Percentiles rank a stretch among this genome's conserved stretches.
Conservation (phyloP, 2,329 filamentous ascomycete species). For the Emmonsiellopsis sp. region DNA sequence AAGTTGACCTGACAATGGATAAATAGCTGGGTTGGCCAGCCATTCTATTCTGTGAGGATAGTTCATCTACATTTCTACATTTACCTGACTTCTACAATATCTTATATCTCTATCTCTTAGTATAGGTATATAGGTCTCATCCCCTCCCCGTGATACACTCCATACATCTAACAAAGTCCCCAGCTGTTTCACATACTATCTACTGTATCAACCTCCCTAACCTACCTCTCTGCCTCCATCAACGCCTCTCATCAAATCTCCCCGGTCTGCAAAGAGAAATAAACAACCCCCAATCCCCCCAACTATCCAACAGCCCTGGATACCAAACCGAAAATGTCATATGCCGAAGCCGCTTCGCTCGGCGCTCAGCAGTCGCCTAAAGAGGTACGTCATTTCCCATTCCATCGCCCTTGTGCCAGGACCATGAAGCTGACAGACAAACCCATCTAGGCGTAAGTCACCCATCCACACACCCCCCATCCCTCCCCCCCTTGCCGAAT, state of each 20-base stretch:
- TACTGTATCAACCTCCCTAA: too few species aligned
- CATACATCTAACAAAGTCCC: too few species aligned
- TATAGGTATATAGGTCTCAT: too few species aligned
- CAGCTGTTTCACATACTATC: too few species aligned
- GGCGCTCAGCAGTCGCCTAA: constrained; percentile 38
- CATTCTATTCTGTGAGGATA: too few species aligned
- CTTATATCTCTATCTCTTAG: too few species aligned
- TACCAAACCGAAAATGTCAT: constrained; percentile 31
- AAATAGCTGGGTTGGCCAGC: too few species aligned
- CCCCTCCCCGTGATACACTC: too few species aligned
- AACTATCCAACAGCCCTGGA: background rate
- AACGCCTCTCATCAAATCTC: background rate
- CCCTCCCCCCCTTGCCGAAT: background rate
- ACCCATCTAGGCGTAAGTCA: constrained; percentile 27
- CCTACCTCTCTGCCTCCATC: background rate
- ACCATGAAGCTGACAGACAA: constrained; percentile 8
- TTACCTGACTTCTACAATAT: too few species aligned
- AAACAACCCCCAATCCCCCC: background rate
- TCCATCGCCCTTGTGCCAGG: background rate
- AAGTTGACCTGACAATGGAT: too few species aligned
- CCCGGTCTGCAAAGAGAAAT: background rate
- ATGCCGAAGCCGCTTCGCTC: constrained; percentile 39
- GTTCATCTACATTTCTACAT: too few species aligned
- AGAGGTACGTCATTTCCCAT: constrained; percentile 29
- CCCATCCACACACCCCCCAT: background rate